Evolutionary conservation across 108 stramenopile genomes (phyloP).

Genomic region (Seminavis robusta): DNA sequence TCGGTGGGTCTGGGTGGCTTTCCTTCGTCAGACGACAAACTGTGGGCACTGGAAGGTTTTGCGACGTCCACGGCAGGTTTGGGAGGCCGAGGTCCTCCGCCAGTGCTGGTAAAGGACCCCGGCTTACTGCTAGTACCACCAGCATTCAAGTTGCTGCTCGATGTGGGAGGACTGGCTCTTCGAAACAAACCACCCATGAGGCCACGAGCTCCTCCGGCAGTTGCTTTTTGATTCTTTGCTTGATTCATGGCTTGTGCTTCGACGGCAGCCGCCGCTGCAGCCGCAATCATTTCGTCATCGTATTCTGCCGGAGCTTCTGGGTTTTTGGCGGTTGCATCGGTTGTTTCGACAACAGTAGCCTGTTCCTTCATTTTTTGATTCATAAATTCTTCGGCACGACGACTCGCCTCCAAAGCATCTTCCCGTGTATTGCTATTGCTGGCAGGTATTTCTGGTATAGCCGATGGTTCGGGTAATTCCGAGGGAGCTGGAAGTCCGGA

Average conservation of each 20-base stretch:
- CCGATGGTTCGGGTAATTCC: conserved; percentile 2
- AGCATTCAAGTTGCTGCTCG: background rate
- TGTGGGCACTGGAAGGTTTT: no score
- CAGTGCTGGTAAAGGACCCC: background rate
- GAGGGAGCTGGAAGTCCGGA: conserved; percentile 1
- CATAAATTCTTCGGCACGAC: conserved; percentile 48
- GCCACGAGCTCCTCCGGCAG: conserved; percentile 6
- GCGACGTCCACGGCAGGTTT: no score
- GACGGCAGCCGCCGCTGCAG: conserved; percentile 27
- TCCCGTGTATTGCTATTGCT: background rate
- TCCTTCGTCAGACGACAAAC: no score
- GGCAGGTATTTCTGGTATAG: background rate
- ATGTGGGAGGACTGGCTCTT: background rate
- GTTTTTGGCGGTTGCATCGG: background rate
- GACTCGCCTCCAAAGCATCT: conserved; percentile 5
- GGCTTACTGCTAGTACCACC: no score
- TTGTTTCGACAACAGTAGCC: background rate
- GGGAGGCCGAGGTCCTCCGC: background rate
- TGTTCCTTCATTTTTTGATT: conserved; percentile 17
- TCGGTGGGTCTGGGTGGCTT: no score
- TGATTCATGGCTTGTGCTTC: conserved; percentile 25
- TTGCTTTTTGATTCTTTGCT: conserved; percentile 3
- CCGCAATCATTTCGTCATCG: conserved; percentile 17
- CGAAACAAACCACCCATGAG: conserved; percentile 39
- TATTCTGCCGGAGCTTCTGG: conserved; percentile 7